phyloP scores from a whole-genome alignment of 352 stramenopile species.

The Phytopythium aichiense region DNA sequence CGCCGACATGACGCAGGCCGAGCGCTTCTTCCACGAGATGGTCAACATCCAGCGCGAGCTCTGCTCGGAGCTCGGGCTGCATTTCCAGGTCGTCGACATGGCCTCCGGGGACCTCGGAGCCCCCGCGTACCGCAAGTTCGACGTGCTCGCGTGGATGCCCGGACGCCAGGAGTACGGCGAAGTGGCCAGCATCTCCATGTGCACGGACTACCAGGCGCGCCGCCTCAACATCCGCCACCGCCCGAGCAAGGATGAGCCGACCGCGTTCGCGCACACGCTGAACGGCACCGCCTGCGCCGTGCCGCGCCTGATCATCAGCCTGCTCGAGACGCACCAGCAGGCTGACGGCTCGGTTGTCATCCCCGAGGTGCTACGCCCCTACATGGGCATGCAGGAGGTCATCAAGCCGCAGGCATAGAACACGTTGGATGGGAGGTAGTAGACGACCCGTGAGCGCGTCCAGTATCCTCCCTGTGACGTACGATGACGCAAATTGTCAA shows the following conservation, averaged over 20 bases:
- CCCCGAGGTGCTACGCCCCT: conserved; percentile 70
- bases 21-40: conserved; percentile 78
- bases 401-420: conserved; percentile 25
- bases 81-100: conserved; percentile 85
- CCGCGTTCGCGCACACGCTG: conserved; percentile 84
- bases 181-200: conserved; percentile 86
- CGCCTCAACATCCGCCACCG: conserved; percentile 86
- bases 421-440: neutral
- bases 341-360: conserved; percentile 75
- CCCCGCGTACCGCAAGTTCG: conserved; percentile 83
- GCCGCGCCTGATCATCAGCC: conserved; percentile 75
- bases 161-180: conserved; percentile 74
- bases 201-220: conserved; percentile 87
- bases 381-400: conserved; percentile 73
- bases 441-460: neutral
- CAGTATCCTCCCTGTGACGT: neutral
- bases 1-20: conserved; percentile 57
- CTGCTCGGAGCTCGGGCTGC: conserved; percentile 72
- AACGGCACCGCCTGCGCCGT: conserved; percentile 85
- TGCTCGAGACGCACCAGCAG: conserved; percentile 85
- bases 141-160: conserved; percentile 87
- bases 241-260: conserved; percentile 44
- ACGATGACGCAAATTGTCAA: neutral
- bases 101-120: conserved; percentile 74
- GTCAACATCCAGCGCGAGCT: conserved; percentile 72